Evolutionary conservation across 2,329 filamentous ascomycete genomes (phyloP), one percentile per base, ranked within the genome.

Genomic region (Fusarium udum): DNA sequence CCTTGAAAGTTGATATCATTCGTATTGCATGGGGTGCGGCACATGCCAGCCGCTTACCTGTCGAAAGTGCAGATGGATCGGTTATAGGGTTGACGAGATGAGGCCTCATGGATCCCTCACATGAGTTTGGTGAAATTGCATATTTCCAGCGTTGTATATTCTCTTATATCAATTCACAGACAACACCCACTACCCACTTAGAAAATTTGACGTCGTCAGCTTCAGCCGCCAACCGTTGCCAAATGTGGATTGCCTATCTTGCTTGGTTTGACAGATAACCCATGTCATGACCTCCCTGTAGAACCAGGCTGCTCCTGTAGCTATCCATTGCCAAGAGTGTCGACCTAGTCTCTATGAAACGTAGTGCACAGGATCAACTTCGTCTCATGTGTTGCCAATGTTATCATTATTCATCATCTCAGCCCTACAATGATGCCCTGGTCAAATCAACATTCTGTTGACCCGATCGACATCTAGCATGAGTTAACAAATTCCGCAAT

Each of bases 401-500:
- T 67, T 71, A 67, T 64, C 61, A 71, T 48, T 18, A 26, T 63
- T 55, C 43, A 53, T 34, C 20, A 45, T 32, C 51, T 66, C 56
- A 55, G 55, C 61, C 72, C 65, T 65, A 53, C 45, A 48, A 61
- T 67, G 22, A 15, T 40, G 31, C 43, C 10, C 32, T 45, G 10
- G n/a, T 36, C 26, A 12, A 53, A 26, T 26, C 51, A 37, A n/a
- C 14, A 26, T 36, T 34, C 34, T 59, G 22, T 26, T 48, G 26
- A 14, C 31, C 28, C 39, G 26, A 26, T 37, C 20, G 42, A 42
- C 34, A 45, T 39, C 40, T 64, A 73, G 26, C 74, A 78, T 24
- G 49, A 56, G 36, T 61, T 57, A 20, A 69, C 59, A 64, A 78
- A 78, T 22, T 78, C 72, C 15, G 53, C 36, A 36, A 78, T 69